Percentiles rank a stretch among this genome's conserved stretches.
Evolutionary conservation across 2,329 filamentous ascomycete genomes (phyloP).

Genomic region (Penicillium sp.): DNA sequence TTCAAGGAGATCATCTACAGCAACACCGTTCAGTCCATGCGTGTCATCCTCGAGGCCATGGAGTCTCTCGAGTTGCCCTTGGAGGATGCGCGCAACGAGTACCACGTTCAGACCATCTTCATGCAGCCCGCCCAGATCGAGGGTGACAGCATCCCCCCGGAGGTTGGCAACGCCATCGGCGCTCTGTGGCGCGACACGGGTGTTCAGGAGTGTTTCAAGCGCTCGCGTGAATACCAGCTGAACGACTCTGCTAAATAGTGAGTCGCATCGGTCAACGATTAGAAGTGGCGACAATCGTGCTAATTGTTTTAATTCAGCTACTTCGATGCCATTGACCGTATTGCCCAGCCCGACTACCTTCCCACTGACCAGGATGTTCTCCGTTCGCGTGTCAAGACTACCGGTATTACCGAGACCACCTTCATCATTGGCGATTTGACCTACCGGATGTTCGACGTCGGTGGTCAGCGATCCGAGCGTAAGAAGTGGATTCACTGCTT

Average conservation of each 20-base stretch:
- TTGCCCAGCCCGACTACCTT: constrained; percentile 87
- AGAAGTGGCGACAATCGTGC: neutral
- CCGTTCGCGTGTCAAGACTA: constrained; percentile 94
- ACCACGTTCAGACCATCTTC: constrained; percentile 97
- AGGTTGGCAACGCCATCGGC: constrained; percentile 90
- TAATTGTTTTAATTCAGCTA: constrained; percentile 59
- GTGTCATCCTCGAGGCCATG: constrained; percentile 67
- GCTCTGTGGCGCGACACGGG: constrained; percentile 89
- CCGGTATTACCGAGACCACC: constrained; percentile 93
- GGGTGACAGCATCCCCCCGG: constrained; percentile 87
- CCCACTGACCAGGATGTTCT: constrained; percentile 94
- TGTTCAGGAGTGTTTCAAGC: constrained; percentile 92
- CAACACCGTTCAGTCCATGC: constrained; percentile 69
- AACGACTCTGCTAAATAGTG: constrained; percentile 97
- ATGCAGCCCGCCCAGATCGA: constrained; percentile 98
- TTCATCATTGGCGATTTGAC: constrained; percentile 94
- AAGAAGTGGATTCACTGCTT: constrained; percentile 99
- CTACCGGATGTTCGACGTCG: constrained; percentile 96
- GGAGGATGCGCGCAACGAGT: constrained; percentile 88
- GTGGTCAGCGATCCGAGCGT: constrained; percentile 89
- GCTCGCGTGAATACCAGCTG: constrained; percentile 91
- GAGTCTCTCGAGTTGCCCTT: constrained; percentile 73
- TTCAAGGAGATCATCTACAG: constrained; percentile 72
- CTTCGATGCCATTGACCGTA: constrained; percentile 91
- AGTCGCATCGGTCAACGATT: constrained; percentile 38